Base-by-base conservation (phyloP, 2,329 filamentous ascomycete species). In the Plectosphaerella sp. region DNA sequence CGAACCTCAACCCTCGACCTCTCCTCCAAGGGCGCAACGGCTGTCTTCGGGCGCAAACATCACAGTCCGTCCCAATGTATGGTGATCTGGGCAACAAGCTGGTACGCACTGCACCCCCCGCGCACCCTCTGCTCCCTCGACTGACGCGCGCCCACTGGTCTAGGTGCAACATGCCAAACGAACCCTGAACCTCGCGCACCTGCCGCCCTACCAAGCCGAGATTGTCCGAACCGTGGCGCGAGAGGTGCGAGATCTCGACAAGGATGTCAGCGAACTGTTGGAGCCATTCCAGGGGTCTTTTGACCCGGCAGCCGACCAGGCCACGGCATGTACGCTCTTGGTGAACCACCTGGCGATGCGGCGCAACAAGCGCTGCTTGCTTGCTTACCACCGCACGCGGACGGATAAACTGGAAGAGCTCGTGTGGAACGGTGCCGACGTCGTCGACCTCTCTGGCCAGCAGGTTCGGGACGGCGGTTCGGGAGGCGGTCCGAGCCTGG, bases 81-180 rank as follows among this genome's bases (percentile, higher is more conserved):
- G 91, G 91, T 60, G 91, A 96, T 67, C 74, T 90, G 54, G 90
- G 88, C 48, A 88, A 91, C 68, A 96, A 96, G 72, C 74, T 96
- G 71, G 89, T 93, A 72, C n/a, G 46, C 33, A 50, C 49, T 54
- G 35, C 46, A 37, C 42, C 37, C 5, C 16, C 41, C 18, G 25
- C 42, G 25, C 16, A 42, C 24, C 20, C 47, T 48, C 39, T 45
- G 15, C 28, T 33, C 45, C 47, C 47, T 49, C 54, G 47, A 61
- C 57, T 49, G 59, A 59, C 54, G 49, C 47, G 45, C 25, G n/a
- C n/a, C n/a, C 46, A 3, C 48, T n/a, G n/a, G 41, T 46, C 20
- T 59, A 96, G 90, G 92, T 95, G 61, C 88, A 93, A 76, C 89
- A 97, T 77, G 94, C 94, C 68, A 97, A 97, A 79, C 85, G 94